A percentile compares a stretch with the other conserved stretches of the same genome.
These are phyloP conservation scores for Nakataea oryzae DNA, from an alignment of 2,329 filamentous ascomycete species.

Conservation along the genomic window DNA sequence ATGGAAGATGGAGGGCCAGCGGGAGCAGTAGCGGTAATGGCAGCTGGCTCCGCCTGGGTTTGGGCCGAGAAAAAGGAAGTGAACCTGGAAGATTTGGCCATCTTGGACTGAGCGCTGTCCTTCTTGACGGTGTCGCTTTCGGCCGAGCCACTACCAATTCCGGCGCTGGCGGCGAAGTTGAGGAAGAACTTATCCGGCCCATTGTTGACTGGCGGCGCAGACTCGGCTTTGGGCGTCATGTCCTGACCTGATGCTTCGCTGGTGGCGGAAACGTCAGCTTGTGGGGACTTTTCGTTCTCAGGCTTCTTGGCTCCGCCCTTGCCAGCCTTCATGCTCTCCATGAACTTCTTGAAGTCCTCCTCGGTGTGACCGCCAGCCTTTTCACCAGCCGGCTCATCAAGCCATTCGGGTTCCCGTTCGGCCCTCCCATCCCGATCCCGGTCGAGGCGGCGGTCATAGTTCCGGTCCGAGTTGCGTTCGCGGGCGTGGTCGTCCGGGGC, in stretches of 20 bases:
- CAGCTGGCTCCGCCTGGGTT: slow-evolving; percentile 34
- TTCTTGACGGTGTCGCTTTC: slow-evolving; percentile 37
- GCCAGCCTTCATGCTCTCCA: slow-evolving; percentile 76
- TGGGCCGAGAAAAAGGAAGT: slow-evolving; percentile 67
- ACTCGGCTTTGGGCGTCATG: slow-evolving; percentile 40
- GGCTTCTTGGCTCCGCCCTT: slow-evolving; percentile 25
- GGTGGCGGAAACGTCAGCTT: slow-evolving; percentile 22
- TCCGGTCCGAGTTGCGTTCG: slow-evolving; percentile 47
- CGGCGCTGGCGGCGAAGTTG: slow-evolving; percentile 6
- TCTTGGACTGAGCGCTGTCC: slow-evolving; percentile 40
- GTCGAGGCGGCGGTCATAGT: slow-evolving; percentile 43
- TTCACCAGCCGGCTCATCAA: slow-evolving; percentile 64
- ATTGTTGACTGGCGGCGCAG: slow-evolving; percentile 52
- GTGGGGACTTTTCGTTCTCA: slow-evolving; percentile 23
- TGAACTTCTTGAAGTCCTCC: slow-evolving; percentile 91
- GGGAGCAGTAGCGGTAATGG: not conserved
- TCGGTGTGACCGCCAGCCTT: slow-evolving; percentile 65
- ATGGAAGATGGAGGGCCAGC: not conserved
- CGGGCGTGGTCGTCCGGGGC: slow-evolving; percentile 27
- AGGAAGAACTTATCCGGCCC: slow-evolving; percentile 71
- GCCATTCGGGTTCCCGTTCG: slow-evolving; percentile 85
- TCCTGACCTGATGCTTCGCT: slow-evolving; percentile 23
- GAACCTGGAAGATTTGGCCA: slow-evolving; percentile 69
- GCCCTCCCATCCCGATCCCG: slow-evolving; percentile 42
- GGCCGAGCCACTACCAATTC: slow-evolving; percentile 36